Evolutionary conservation across 1,284 basidiomycete species (phyloP).

Genomic region (Volvariella surrecta): DNA sequence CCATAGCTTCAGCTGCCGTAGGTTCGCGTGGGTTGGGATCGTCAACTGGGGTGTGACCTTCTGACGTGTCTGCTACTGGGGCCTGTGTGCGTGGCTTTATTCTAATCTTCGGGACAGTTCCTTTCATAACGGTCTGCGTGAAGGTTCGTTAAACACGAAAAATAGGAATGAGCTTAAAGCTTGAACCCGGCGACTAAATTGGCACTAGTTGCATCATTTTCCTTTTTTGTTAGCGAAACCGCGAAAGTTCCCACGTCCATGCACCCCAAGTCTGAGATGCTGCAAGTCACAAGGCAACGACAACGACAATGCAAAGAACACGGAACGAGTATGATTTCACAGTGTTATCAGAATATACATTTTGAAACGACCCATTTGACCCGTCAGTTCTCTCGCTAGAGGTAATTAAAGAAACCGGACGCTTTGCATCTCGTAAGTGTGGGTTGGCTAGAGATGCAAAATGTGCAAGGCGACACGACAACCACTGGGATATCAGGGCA

Average conservation of each 20-base stretch:
- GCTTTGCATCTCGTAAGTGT: neutral
- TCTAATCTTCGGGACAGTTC: constrained; percentile 38
- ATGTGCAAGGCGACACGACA: constrained; percentile 3
- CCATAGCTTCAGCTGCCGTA: constrained; percentile 5
- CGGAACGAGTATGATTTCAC: too few relatives aligned
- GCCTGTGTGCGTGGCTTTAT: constrained; percentile 34
- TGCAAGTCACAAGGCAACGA: too few relatives aligned
- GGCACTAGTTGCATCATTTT: too few relatives aligned
- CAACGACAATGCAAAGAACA: too few relatives aligned
- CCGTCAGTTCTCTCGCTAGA: too few relatives aligned
- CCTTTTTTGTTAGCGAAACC: neutral
- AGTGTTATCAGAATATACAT: too few relatives aligned
- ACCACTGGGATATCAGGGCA: neutral
- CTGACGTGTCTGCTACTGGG: constrained; percentile 18
- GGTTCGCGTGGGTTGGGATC: constrained; percentile 23
- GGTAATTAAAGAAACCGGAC: too few relatives aligned
- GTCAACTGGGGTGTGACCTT: constrained; percentile 19
- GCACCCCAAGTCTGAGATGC: too few relatives aligned
- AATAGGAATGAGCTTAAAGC: too few relatives aligned
- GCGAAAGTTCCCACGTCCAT: neutral
- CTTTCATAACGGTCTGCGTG: neutral
- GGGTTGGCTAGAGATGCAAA: neutral
- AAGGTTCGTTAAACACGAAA: neutral
- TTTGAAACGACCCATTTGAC: too few relatives aligned
- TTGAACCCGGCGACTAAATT: too few relatives aligned